Evolutionary conservation across 768 basidiomycete species (phyloP), one percentile per base, ranked within the genome.

Genomic region (Mycena chlorophos): DNA sequence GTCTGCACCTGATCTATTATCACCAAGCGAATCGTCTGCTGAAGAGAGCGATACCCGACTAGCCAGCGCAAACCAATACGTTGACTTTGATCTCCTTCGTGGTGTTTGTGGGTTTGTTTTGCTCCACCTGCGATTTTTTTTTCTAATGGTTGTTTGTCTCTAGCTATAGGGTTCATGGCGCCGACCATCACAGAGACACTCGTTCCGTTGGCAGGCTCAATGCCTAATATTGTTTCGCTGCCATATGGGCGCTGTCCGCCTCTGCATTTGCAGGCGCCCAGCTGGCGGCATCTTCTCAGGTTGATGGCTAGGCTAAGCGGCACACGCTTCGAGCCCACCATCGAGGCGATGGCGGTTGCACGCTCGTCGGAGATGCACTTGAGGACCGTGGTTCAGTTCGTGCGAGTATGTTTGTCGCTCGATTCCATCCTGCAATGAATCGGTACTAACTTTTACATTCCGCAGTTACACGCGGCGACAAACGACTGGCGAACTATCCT

Each of bases 361-460:
- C 86, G 85, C 63, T 73, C 73, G 17, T 56, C 72, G 1, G 80
- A 81, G 4, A 74, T 86, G 49, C 79, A 78, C 56, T 71, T 93
- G 42, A 85, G 91, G 38, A 85, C 85, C 0, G 87, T 92, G 0
- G 71, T 93, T 52, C 90, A 92, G 63, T 90, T 92, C 63, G 77
- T 90, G 48, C 88, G 85, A 76, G 90, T 89, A 62, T 50, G 79
- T 63, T 34, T 19, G 25, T 20, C 10, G 49, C 14, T 27, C 25
- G 26, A 26, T 37, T 19, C 13, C 16, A 49, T 2, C 42, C 56
- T n/a, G 42, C 27, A n/a, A 42, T n/a, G 19, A 48, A 27, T 29
- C 43, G 8, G 8, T 8, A 8, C 19, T 28, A 28, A 42, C 27
- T 57, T 34, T 56, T 42, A 58, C 42, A n/a, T n/a, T n/a, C n/a